Evolutionary conservation across 805 yeast genomes (phyloP).

Genomic region (Myxozyma monticola): DNA sequence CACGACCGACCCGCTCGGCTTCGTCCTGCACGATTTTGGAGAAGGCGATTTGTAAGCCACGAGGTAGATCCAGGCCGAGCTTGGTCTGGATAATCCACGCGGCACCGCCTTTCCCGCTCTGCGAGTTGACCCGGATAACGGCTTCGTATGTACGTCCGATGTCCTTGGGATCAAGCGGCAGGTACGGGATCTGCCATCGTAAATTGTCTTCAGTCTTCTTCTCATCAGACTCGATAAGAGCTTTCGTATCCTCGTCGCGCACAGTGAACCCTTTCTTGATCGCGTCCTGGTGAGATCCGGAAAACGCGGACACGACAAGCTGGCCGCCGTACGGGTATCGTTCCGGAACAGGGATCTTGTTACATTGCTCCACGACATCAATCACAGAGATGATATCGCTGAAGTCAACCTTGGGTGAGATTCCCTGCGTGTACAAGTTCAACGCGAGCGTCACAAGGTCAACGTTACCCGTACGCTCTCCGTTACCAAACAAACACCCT

Average conservation of each 20-base stretch:
- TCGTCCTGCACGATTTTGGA: slow-evolving; percentile 66
- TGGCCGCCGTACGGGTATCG: slow-evolving; percentile 85
- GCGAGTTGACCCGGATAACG: slow-evolving; percentile 85
- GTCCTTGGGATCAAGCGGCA: slow-evolving; percentile 82
- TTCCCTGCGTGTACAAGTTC: slow-evolving; percentile 77
- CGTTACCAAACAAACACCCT: slow-evolving; percentile 82
- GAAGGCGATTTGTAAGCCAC: slow-evolving; percentile 75
- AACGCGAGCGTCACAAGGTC: slow-evolving; percentile 77
- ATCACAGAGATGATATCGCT: slow-evolving; percentile 64
- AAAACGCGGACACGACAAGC: slow-evolving; percentile 77
- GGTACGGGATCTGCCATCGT: slow-evolving; percentile 73
- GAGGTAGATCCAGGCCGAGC: slow-evolving; percentile 77
- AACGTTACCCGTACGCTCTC: slow-evolving; percentile 86
- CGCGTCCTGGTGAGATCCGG: slow-evolving; percentile 88
- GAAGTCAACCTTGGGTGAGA: slow-evolving; percentile 69
- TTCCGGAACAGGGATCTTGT: slow-evolving; percentile 74
- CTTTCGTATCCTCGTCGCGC: slow-evolving; percentile 43
- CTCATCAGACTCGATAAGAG: slow-evolving; percentile 8
- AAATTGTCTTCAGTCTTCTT: slow-evolving; percentile 34
- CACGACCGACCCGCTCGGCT: slow-evolving; percentile 73
- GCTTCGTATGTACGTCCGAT: slow-evolving; percentile 90
- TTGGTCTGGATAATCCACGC: slow-evolving; percentile 80
- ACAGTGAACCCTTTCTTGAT: slow-evolving; percentile 74
- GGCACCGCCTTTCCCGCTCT: slow-evolving; percentile 86
- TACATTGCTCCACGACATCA: slow-evolving; percentile 74